Conservation (phyloP, 805 yeast genomes). For the Starmera caribaea region DNA sequence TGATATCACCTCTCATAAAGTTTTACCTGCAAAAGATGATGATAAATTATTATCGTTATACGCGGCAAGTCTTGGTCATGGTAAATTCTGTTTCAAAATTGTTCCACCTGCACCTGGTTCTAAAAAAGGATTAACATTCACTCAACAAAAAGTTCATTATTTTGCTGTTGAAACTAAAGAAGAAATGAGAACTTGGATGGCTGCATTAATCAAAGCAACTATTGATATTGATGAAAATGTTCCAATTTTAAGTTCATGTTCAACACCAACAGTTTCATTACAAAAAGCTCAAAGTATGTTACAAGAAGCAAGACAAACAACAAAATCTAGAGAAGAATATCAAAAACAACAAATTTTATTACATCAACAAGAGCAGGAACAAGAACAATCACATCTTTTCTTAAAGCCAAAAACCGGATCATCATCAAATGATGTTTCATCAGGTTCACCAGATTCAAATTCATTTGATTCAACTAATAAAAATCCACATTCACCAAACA, state of each 20-base stretch:
- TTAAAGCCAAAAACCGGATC: slow-evolving; percentile 7
- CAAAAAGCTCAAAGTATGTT: slow-evolving; percentile 80
- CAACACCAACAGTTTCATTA: slow-evolving; percentile 89
- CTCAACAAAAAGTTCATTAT: slow-evolving; percentile 92
- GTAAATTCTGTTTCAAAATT: slow-evolving; percentile 85
- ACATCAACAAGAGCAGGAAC: slow-evolving; percentile 20
- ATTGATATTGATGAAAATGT: slow-evolving; percentile 90
- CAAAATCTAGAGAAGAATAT: slow-evolving; percentile 42
- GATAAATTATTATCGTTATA: slow-evolving; percentile 79
- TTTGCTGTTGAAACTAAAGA: slow-evolving; percentile 90
- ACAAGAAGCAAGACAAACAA: slow-evolving; percentile 73
- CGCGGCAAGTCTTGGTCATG: slow-evolving; percentile 90
- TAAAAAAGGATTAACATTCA: slow-evolving; percentile 87
- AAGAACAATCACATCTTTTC: slow-evolving; percentile 7
- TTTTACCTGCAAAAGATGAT: slow-evolving; percentile 72
- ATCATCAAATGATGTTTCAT: slow-evolving; percentile 16
- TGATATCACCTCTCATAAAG: slow-evolving; percentile 92
- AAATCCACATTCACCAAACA: slow-evolving; percentile 19
- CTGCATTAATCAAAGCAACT: slow-evolving; percentile 89
- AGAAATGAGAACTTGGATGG: slow-evolving; percentile 93
- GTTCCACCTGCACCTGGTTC: slow-evolving; percentile 98
- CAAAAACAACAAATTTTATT: slow-evolving; percentile 15
- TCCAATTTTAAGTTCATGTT: slow-evolving; percentile 87
- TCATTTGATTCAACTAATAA: slow-evolving; percentile 18
- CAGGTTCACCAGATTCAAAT: slow-evolving; percentile 19